These are phyloP conservation scores for Scedosporium aurantiacum DNA, from an alignment of 2,329 filamentous ascomycete genomes.

Conservation along the genomic window DNA sequence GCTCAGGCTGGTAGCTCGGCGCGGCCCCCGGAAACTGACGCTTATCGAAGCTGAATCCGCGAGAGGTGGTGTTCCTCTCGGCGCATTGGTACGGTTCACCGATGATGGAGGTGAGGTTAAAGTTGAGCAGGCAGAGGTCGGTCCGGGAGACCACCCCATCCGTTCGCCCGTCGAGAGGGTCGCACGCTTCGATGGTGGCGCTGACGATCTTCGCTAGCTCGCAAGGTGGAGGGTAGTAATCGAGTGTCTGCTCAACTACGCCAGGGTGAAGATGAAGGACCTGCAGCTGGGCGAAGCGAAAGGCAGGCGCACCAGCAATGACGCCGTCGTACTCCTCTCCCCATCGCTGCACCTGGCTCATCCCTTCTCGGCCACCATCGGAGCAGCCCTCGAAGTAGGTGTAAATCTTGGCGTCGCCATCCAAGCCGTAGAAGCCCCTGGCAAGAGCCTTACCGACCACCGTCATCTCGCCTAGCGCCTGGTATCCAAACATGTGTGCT, in stretches of 20 bases:
- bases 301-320: constrained; percentile 33
- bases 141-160: constrained; percentile 38
- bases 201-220: constrained; percentile 41
- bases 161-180: constrained; percentile 40
- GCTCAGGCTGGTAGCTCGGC: constrained; percentile 16
- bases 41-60: constrained; percentile 17
- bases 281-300: constrained; percentile 31
- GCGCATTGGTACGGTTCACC: constrained; percentile 23
- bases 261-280: constrained; percentile 26
- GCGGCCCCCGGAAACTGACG: constrained; percentile 4
- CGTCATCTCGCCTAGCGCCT: constrained; percentile 37
- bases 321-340: constrained; percentile 31
- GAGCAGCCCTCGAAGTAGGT: constrained; percentile 43
- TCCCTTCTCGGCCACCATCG: constrained; percentile 37
- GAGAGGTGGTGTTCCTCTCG: constrained; percentile 13
- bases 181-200: constrained; percentile 41
- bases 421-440: constrained; percentile 24
- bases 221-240: constrained; percentile 31
- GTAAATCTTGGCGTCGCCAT: constrained; percentile 21
- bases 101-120: constrained; percentile 20
- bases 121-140: constrained; percentile 23
- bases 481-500: constrained; percentile 38
- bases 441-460: constrained; percentile 31
- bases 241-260: constrained; percentile 25
- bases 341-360: constrained; percentile 29